Base-by-base conservation (phyloP, 1,284 basidiomycete species). In the Pisolithus thermaeus region DNA sequence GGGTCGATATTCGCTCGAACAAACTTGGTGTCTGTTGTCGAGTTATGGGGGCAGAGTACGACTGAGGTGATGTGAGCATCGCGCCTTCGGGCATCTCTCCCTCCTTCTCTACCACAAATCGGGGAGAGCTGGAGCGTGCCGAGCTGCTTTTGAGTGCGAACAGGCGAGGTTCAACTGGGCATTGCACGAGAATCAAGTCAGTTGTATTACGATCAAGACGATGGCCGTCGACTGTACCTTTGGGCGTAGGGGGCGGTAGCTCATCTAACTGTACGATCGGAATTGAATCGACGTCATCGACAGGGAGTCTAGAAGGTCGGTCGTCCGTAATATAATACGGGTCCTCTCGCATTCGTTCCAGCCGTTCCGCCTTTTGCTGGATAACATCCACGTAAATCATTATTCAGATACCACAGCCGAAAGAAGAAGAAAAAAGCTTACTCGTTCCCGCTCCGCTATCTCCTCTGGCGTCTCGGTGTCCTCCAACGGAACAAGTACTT, bases 321-420 rank as follows among this genome's bases (percentile, higher is more conserved):
- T 82, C 80, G 52, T 89, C 87, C 36, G 81, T 76, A 55, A 95
- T 84, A 64, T 95, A 95, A 69, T 92, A 95, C 7, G 92, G 92
- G 66, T 95, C 91, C 57, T 91, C 88, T 47, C 79, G 79, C 57
- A 84, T 73, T 59, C 85, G 80, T 54, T 87, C 90, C 46, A 84
- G 68, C 39, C 89, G 76, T 57, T 87, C 89, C 20, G 82, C 83
- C 63, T 81, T 85, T 46, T 83, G 75, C 92, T 94, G 59, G 18
- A 54, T 47, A 41, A 23, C 20, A 43, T 47, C 22, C 16, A 23
- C 23, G 27, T 56, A 37, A 51, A 54, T 43, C 4, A 49, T 27
- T 51, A 9, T 20, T 22, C 9, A 40, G 8, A 40, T 40, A 27
- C 14, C 53, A 32, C 11, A n/a, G 6, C n/a, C 11, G 39, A 7